phyloP scores from a whole-genome alignment of 2,329 filamentous ascomycete genomes.

The Neofusicoccum sp. region DNA sequence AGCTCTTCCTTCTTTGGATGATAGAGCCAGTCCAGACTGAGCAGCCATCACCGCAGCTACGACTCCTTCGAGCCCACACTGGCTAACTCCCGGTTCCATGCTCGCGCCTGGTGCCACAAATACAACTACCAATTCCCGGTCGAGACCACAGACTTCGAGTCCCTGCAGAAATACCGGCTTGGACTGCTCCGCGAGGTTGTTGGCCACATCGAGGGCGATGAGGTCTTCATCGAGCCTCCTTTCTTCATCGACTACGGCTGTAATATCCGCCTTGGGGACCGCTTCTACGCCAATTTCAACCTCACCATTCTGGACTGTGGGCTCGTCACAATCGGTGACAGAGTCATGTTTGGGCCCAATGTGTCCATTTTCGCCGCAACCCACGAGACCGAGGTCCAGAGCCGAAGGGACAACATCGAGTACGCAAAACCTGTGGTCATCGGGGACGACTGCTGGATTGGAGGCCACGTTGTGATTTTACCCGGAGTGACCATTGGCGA shows the following conservation, averaged over 20 bases:
- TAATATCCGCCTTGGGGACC: constrained; percentile 63
- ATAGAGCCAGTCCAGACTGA: constrained; percentile 7
- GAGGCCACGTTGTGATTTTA: constrained; percentile 59
- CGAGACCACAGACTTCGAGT: constrained; percentile 30
- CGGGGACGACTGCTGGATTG: constrained; percentile 50
- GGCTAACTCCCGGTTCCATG: constrained; percentile 54
- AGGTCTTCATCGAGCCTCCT: constrained; percentile 61
- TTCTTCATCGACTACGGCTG: constrained; percentile 67
- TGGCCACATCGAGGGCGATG: constrained; percentile 36
- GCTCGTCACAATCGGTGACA: constrained; percentile 55
- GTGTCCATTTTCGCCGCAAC: constrained; percentile 57
- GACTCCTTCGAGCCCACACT: constrained; percentile 54
- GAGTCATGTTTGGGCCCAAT: constrained; percentile 56
- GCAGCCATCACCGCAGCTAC: no score
- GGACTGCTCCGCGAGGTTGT: constrained; percentile 33
- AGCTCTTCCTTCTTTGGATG: background rate
- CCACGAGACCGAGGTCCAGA: constrained; percentile 56
- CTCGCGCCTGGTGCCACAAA: constrained; percentile 58
- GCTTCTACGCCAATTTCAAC: constrained; percentile 66
- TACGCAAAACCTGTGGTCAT: constrained; percentile 53
- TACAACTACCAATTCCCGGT: constrained; percentile 56
- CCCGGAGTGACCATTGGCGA: constrained; percentile 78
- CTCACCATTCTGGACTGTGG: constrained; percentile 56
- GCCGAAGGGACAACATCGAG: constrained; percentile 52
- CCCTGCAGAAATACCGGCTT: constrained; percentile 31